A percentile compares a stretch with the other conserved stretches of the same genome.
These are phyloP conservation scores for Debaryomyces robertsiae DNA, from an alignment of 1,139 yeast genomes.

Conservation along the genomic window DNA sequence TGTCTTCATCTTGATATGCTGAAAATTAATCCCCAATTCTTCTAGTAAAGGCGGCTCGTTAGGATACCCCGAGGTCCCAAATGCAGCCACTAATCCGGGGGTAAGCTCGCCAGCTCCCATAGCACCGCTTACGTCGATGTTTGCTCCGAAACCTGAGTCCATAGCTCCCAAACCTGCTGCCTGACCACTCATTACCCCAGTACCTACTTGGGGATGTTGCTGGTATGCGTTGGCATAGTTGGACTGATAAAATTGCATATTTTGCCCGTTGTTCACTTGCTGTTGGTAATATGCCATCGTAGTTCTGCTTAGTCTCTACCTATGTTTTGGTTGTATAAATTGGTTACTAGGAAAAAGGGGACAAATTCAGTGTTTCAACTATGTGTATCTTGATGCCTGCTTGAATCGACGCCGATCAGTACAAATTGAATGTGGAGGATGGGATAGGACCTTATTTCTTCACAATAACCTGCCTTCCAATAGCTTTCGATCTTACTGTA, in stretches of 20 bases:
- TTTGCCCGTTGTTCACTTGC: constrained; percentile 37
- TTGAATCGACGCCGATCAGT: too few relatives aligned
- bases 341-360: too few relatives aligned
- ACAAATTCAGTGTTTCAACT: too few relatives aligned
- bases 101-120: constrained; percentile 62
- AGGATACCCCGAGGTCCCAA: constrained; percentile 90
- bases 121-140: constrained; percentile 47
- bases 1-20: constrained; percentile 84
- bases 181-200: constrained; percentile 11
- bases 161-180: constrained; percentile 35
- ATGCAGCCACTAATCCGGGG: constrained; percentile 84
- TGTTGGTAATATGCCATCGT: constrained; percentile 46
- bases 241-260: constrained; percentile 51
- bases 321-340: background rate
- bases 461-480: too few relatives aligned
- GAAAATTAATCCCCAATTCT: constrained; percentile 91
- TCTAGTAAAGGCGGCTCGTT: constrained; percentile 92
- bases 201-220: constrained; percentile 22
- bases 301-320: background rate
- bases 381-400: too few relatives aligned
- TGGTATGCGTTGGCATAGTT: constrained; percentile 37
- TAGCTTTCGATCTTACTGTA: too few relatives aligned
- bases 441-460: too few relatives aligned
- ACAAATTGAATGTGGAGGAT: too few relatives aligned
- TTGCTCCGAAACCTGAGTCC: constrained; percentile 42